Base-by-base conservation (phyloP, 805 yeast genomes). In the Zygosaccharomyces rouxii region DNA sequence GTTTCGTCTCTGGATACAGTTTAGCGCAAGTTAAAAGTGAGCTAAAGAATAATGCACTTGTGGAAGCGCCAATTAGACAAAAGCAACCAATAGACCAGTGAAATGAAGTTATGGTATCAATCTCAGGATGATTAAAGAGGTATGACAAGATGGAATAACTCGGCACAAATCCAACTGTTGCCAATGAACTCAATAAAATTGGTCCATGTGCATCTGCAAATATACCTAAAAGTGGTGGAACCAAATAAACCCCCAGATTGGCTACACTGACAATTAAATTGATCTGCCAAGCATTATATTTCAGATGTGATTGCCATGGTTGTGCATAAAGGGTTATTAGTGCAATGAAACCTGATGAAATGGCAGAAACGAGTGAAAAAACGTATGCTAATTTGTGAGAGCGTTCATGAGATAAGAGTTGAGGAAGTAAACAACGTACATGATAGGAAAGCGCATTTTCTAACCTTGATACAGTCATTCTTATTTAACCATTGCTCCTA, bases 151-250 rank as follows among this genome's bases (percentile, higher is more conserved):
- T 59, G 7, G 55, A 61, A 66, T 89, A 89, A 16, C 89, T 83
- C 0, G 94, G 89, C 5, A 80, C 72, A 57, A 84, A 84, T 23
- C 83, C 70, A 44, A 78, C 49, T 38, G 83, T 67, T 3, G 90
- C 77, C 16, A 86, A 57, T 23, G 83, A 56, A 4, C 90, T 82
- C 38, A 89, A 64, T 13, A 84, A 61, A 9, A 85, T 85, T 1
- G 95, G 89, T 0, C 96, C 95, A 60, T 84, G 86, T n/a, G 82
- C 72, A 62, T 89, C 97, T 2, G 94, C 89, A 43, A 87, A 68
- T 54, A 85, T 79, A 0, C 97, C 97, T 38, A 89, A 66, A 0
- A 84, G 60, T 0, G 98, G 97, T 5, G 92, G 79, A 7, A 92
- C 82, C 45, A 89, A 64, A 63, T 92, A 94, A 80, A 87, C 80